Conservation (phyloP, 2,329 filamentous ascomycete genomes). For the Thelonectria blattea region DNA sequence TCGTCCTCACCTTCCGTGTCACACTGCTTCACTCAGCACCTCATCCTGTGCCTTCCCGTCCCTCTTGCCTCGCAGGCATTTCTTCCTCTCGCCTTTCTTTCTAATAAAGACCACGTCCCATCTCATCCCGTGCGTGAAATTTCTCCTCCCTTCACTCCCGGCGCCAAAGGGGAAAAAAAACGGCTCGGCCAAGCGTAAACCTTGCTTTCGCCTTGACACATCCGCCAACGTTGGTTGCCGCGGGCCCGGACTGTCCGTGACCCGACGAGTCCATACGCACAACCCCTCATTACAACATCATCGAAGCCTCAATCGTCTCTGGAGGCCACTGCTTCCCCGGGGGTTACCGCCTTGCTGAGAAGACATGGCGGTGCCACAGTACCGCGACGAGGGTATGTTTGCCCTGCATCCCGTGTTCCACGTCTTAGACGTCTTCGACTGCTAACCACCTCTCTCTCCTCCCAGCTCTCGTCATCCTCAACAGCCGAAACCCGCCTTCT, state of each 20-base stretch:
- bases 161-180: not conserved
- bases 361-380: constrained; percentile 35
- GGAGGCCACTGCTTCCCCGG: constrained; percentile 3
- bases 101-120: not conserved
- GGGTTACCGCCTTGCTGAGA: not conserved
- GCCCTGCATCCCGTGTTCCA: not conserved
- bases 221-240: constrained; percentile 28
- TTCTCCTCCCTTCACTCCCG: not conserved
- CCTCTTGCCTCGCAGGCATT: constrained; percentile 17
- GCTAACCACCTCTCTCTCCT: constrained; percentile 19
- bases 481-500: constrained; percentile 29
- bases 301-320: constrained; percentile 4
- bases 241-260: constrained; percentile 26
- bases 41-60: constrained; percentile 20
- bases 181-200: not conserved
- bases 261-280: constrained; percentile 18
- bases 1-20: constrained; percentile 37
- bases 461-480: constrained; percentile 42
- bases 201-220: constrained; percentile 4
- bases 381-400: constrained; percentile 35
- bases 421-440: constrained; percentile 1
- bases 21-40: constrained; percentile 28
- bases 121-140: not conserved
- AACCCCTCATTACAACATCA: constrained; percentile 25
- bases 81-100: constrained; percentile 7